phyloP scores from a whole-genome alignment of 768 basidiomycete genomes.

The Hypsizygus marmoreus region DNA sequence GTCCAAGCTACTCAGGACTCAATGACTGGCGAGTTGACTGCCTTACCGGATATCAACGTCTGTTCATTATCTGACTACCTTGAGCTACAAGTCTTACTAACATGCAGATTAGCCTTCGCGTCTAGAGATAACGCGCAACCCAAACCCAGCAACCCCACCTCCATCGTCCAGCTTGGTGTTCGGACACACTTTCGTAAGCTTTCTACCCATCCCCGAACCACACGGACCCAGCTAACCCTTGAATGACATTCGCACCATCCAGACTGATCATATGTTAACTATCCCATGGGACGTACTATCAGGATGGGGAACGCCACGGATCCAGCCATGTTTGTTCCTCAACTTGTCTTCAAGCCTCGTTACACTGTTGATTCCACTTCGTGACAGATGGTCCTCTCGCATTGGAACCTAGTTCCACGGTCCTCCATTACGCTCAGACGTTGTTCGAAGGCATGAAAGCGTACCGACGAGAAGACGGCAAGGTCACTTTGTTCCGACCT shows the following conservation, averaged over 20 bases:
- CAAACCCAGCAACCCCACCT: constrained; percentile 62
- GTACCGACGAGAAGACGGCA: constrained; percentile 73
- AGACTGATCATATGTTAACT: constrained; percentile 89
- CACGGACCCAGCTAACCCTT: constrained; percentile 6
- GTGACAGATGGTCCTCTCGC: constrained; percentile 72
- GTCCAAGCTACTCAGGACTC: constrained; percentile 11
- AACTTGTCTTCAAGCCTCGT: constrained; percentile 5
- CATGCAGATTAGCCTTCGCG: constrained; percentile 44
- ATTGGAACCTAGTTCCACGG: constrained; percentile 77
- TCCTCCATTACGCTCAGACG: constrained; percentile 91
- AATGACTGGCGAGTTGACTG: constrained; percentile 21
- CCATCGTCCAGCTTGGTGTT: constrained; percentile 72
- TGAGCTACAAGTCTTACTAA: not conserved
- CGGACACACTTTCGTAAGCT: constrained; percentile 80
- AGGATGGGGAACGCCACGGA: constrained; percentile 85
- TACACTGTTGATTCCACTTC: constrained; percentile 3
- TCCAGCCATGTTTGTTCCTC: constrained; percentile 71
- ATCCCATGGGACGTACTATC: constrained; percentile 69
- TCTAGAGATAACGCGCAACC: constrained; percentile 50
- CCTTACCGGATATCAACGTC: constrained; percentile 39
- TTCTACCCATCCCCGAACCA: not conserved
- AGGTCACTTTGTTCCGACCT: constrained; percentile 85
- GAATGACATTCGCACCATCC: constrained; percentile 8
- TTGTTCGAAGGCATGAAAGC: constrained; percentile 96
- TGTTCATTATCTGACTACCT: constrained; percentile 7